Evolutionary conservation across 176 grass and related monocot species (phyloP), one percentile per base, ranked within the genome.

Genomic region (Avena eriantha): DNA sequence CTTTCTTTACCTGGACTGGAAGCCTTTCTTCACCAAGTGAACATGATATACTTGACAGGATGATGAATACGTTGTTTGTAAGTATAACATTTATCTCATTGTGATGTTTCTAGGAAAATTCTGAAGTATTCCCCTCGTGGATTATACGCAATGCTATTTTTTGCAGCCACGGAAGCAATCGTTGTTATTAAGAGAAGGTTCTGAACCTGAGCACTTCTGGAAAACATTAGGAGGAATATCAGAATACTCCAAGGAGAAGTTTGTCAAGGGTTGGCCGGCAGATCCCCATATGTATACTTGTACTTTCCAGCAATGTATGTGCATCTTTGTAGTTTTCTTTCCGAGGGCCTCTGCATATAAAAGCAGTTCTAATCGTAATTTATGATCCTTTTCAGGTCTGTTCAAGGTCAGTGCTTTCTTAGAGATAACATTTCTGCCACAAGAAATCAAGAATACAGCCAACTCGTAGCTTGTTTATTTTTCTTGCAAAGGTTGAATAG

Each of bases 201-300:
- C 86, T 74, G 96, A 98, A 88, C 75, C 89, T 13, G 96, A 95
- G 29, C 84, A 80, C 41, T 98, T 98, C 48, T 98, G 96, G 96
- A 75, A 79, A 84, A 77, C 82, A 73, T 69, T 98, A 89, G 91
- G 93, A 70, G 92, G 92, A 83, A 90, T 76, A 91, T 46, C 83
- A 58, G 96, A 94, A n/a, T 92, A 95, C 81, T 83, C 90, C 3
- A 94, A 77, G 68, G 89, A 94, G 75, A 98, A 95, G 84, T 51
- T 18, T 24, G 47, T 69, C 46, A 95, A 83, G 73, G 76, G 84
- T 80, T 83, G 74, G 76, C 82, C 90, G 49, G 88, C 83, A 70
- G 91, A 94, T 80, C 96, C 93, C 73, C 77, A 85, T 81, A 72
- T 98, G 67, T 92, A 92, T 70, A 81, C 90, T 70, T 95, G 93